Evolutionary conservation across 148 eudicot genomes (phyloP).

Genomic region (Cornus kousa): DNA sequence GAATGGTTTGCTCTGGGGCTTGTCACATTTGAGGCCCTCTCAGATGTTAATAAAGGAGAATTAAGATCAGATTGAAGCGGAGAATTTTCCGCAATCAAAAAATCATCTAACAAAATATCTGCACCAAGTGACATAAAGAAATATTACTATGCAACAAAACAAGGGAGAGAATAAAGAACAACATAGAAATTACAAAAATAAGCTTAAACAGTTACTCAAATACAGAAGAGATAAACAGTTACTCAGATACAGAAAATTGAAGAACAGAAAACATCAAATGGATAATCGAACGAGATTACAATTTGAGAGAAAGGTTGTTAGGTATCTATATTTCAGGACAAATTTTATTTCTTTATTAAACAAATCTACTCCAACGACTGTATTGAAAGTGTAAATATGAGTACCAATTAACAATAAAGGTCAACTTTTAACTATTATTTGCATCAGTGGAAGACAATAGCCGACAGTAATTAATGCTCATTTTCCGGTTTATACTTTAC

Average conservation of each 20-base stretch:
- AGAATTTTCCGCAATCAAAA: slow-evolving; percentile 64
- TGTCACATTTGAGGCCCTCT: slow-evolving; percentile 31
- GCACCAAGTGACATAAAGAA: slow-evolving; percentile 19
- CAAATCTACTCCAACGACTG: background rate
- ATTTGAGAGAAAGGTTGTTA: background rate
- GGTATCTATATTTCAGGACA: background rate
- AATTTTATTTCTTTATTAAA: too few relatives aligned
- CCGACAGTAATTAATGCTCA: background rate
- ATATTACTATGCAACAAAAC: background rate
- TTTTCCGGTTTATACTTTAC: background rate
- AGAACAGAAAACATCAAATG: too few relatives aligned
- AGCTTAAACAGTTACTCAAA: background rate
- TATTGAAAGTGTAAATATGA: background rate
- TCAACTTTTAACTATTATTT: background rate
- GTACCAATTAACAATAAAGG: background rate
- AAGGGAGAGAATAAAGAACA: background rate
- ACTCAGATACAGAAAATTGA: too few relatives aligned
- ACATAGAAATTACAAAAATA: background rate
- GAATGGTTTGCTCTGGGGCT: slow-evolving; percentile 22
- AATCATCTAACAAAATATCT: slow-evolving; percentile 67
- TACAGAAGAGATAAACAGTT: background rate
- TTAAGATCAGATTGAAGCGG: slow-evolving; percentile 45
- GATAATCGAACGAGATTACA: too few relatives aligned
- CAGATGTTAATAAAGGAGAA: slow-evolving; percentile 32
- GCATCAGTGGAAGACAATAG: background rate